Evolutionary conservation across 2,329 filamentous ascomycete genomes (phyloP).

Genomic region (Chaetoscypha palmicola): DNA sequence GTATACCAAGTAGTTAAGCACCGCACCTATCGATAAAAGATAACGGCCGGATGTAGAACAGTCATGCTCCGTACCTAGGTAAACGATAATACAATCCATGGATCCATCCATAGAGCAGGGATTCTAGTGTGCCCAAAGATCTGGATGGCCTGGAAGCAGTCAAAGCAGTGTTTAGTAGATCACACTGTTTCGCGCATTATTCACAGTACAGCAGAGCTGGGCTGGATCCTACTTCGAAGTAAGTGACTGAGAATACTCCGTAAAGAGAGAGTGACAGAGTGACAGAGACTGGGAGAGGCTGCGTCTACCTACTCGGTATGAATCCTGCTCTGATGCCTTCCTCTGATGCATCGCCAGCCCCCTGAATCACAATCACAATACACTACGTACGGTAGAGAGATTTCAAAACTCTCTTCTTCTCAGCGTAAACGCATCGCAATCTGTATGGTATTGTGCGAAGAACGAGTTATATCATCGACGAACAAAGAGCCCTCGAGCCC

Average conservation of each 20-base stretch:
- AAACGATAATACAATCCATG: neutral
- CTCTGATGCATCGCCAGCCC: neutral
- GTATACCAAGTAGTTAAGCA: neutral
- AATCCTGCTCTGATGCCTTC: neutral
- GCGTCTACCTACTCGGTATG: neutral
- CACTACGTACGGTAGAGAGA: no score
- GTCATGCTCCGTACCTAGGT: no score
- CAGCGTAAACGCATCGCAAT: neutral
- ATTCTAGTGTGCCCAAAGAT: neutral
- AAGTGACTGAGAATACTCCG: neutral
- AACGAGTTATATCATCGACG: no score
- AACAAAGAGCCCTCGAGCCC: slow-evolving; percentile 1
- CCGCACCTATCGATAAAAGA: neutral
- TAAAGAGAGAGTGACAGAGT: neutral
- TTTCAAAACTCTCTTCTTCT: neutral
- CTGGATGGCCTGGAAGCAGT: neutral
- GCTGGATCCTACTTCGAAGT: no score
- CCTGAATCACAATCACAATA: neutral
- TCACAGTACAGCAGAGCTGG: no score
- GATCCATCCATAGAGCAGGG: no score
- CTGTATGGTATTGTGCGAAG: neutral
- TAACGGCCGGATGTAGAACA: neutral
- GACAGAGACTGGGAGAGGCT: neutral
- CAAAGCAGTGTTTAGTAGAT: neutral
- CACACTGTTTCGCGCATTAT: neutral